Conservation (phyloP, 257 asterid species). For the Solanum pinnatisectum region DNA sequence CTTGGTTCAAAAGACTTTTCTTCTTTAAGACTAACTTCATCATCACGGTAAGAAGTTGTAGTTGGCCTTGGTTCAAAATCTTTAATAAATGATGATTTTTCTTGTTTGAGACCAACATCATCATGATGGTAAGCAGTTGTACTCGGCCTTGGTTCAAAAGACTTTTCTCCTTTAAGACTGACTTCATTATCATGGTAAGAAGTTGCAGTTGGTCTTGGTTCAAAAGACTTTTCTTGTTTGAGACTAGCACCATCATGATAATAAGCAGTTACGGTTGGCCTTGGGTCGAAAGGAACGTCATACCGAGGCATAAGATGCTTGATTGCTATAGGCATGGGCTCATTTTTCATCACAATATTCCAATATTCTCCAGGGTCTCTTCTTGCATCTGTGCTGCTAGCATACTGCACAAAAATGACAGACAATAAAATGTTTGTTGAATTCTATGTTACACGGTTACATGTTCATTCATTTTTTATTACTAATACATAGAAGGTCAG, state of each 20-base stretch:
- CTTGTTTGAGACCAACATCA: not conserved
- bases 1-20: not conserved
- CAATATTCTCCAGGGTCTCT: not conserved
- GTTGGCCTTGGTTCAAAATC: not conserved
- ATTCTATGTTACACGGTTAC: no score
- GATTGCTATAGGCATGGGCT: not conserved
- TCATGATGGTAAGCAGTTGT: not conserved
- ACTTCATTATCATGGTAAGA: not conserved
- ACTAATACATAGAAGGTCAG: no score
- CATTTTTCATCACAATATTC: not conserved
- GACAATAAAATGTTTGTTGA: not conserved
- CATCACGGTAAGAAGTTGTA: not conserved
- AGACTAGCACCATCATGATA: not conserved
- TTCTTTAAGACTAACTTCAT: not conserved
- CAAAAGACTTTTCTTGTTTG: not conserved
- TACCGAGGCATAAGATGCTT: not conserved
- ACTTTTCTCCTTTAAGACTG: not conserved
- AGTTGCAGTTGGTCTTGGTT: not conserved
- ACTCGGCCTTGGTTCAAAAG: not conserved
- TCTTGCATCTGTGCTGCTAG: not conserved
- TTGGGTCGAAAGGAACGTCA: not conserved
- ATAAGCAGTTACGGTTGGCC: not conserved
- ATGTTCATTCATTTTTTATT: no score
- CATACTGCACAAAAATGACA: not conserved
- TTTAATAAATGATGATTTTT: not conserved